Evolutionary conservation across 768 basidiomycete genomes (phyloP), one percentile per base, ranked within the genome.

Genomic region (Roridomyces roridus): DNA sequence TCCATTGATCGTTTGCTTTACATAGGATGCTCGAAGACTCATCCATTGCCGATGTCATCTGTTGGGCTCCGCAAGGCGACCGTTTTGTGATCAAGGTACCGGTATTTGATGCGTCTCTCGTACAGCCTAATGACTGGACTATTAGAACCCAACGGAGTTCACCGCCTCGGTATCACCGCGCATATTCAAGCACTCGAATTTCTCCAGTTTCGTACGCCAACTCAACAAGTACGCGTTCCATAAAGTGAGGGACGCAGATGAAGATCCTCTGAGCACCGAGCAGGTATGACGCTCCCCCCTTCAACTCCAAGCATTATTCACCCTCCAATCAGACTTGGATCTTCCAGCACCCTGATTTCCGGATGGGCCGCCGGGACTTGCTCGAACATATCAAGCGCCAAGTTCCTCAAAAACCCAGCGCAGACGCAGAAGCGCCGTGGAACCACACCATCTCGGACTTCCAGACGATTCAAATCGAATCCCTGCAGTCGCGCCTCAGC

Each of bases 211-310:
- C 68, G 94, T 96, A 6, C 84, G 94, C 11, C 94, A 96, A 72
- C 80, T 96, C 29, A 96, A 96, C 81, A 96, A 96, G 72, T 96
- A 96, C 70, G 94, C 95, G 74, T 96, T 96, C 64, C 94, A 96
- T 80, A 96, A 96, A 79, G 90, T 95, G 60, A 96, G 95, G 73
- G 93, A 91, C 65, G 86, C 86, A 2, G 94, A 94, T 60, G 92
- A 92, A 63, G 78, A 84, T 68, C 84, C 86, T 59, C 92, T 79
- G n/a, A n/a, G n/a, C 58, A 81, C 81, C 12, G 86, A 84, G 74
- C 80, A 89, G 74, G 81, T 82, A 65, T 15, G 79, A 73, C 10
- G 35, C 17, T 29, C 39, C 24, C 17, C n/a, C 28, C 9, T 3
- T 46, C 26, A 15, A 18, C 28, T 35, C 43, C n/a, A 54, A 17